Evolutionary conservation across 306 rosid species (phyloP).

Genomic region (Corylus heterophylla): DNA sequence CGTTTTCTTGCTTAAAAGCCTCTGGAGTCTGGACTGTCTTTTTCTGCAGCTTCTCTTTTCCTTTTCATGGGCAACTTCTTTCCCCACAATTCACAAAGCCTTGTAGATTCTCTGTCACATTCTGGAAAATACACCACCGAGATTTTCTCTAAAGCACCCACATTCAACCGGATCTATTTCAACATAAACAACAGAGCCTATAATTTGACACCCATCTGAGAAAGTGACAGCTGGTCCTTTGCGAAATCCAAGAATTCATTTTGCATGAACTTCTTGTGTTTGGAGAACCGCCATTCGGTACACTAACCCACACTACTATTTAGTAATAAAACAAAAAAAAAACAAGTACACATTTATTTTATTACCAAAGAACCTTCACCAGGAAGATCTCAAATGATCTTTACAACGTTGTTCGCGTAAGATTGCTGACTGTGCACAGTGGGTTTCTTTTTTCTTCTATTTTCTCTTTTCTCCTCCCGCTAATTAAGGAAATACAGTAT

Average conservation of each 20-base stretch:
- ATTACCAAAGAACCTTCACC: conserved; percentile 19
- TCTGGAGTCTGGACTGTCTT: neutral
- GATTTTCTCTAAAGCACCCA: neutral
- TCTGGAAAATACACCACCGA: neutral
- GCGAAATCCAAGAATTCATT: neutral
- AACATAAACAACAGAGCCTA: neutral
- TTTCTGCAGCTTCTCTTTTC: neutral
- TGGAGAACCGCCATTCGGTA: neutral
- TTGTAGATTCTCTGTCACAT: neutral
- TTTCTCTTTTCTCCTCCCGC: too few relatives aligned
- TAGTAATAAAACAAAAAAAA: neutral
- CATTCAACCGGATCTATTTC: conserved; percentile 21
- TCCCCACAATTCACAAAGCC: neutral
- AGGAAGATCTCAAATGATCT: conserved; percentile 19
- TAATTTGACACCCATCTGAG: neutral
- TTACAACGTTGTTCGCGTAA: neutral
- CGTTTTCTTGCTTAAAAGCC: neutral
- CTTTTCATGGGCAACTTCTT: conserved; percentile 3
- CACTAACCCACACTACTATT: neutral
- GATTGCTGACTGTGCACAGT: neutral
- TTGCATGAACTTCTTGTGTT: neutral
- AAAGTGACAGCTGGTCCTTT: neutral
- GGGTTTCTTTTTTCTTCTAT: too few relatives aligned
- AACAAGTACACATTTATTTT: neutral
- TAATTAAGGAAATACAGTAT: too few relatives aligned